Evolutionary conservation across 2,329 filamentous ascomycete genomes (phyloP).

Genomic region (Cordyceps cicadae): DNA sequence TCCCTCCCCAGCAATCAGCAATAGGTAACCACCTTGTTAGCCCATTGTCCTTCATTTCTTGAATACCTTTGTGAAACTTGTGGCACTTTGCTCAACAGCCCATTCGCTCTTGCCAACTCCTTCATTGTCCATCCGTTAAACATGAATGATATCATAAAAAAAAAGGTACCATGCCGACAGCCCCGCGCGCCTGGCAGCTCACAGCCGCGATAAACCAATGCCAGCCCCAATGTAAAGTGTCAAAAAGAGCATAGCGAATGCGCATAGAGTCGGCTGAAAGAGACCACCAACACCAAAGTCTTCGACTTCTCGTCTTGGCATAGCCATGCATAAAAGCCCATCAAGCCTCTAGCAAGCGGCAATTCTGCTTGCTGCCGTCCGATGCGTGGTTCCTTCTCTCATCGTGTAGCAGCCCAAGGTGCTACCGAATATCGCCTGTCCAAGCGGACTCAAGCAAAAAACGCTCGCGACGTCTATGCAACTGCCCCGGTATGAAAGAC

Average conservation of each 20-base stretch:
- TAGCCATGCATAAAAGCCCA: constrained; percentile 8
- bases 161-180: constrained; percentile 27
- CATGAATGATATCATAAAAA: constrained; percentile 27
- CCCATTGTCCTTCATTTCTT: background rate
- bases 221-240: constrained; percentile 9
- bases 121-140: constrained; percentile 24
- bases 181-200: constrained; percentile 15
- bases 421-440: constrained; percentile 8
- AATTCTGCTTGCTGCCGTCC: constrained; percentile 11
- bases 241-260: constrained; percentile 3
- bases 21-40: background rate
- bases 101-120: constrained; percentile 20
- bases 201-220: constrained; percentile 21
- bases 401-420: constrained; percentile 12
- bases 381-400: background rate
- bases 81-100: constrained; percentile 5
- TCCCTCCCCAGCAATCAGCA: constrained; percentile 11
- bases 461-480: constrained; percentile 5
- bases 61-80: constrained; percentile 3
- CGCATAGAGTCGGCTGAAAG: constrained; percentile 1
- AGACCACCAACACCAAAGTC: constrained; percentile 2
- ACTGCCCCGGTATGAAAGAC: constrained; percentile 3
- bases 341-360: constrained; percentile 1
- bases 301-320: background rate
- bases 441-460: constrained; percentile 2